These are phyloP conservation scores for Kwoniella sp. DNA, from an alignment of 768 basidiomycete genomes.

Conservation along the genomic window DNA sequence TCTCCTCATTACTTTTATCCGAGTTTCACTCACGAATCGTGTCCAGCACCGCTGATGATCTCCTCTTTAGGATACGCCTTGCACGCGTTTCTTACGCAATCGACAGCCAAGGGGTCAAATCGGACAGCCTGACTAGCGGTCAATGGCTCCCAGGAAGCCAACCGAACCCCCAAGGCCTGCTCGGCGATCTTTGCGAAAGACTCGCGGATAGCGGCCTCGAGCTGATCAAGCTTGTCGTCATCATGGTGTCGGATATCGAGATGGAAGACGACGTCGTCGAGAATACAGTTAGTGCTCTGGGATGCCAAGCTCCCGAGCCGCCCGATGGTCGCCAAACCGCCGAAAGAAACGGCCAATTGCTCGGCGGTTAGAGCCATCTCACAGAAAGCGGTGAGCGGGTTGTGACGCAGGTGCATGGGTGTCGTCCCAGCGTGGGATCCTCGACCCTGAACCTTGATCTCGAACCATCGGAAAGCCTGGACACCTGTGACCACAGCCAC, in stretches of 20 bases:
- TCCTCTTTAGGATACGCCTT: not conserved
- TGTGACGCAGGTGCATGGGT: conserved; percentile 6
- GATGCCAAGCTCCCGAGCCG: not conserved
- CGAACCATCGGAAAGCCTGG: conserved; percentile 20
- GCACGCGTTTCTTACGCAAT: not conserved
- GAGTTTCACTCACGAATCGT: not conserved
- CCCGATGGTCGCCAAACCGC: conserved; percentile 17
- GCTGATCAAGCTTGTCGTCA: not conserved
- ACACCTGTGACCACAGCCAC: conserved; percentile 18
- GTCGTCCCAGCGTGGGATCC: conserved; percentile 27
- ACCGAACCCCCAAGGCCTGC: not conserved
- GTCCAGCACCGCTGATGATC: not conserved
- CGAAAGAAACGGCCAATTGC: not conserved
- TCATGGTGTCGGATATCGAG: conserved; percentile 21
- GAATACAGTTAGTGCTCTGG: conserved; percentile 18
- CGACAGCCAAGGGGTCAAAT: not conserved
- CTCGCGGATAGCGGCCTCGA: conserved; percentile 9
- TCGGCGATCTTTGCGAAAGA: not conserved
- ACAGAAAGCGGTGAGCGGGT: conserved; percentile 3
- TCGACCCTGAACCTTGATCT: conserved; percentile 10
- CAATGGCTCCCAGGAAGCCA: not conserved
- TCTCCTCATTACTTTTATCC: not conserved
- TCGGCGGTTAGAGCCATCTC: conserved; percentile 5
- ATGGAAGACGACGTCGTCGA: conserved; percentile 10
- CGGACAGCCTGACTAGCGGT: not conserved